These are phyloP conservation scores for Alternaria arbusti DNA, from an alignment of 2,329 filamentous ascomycete species.

Conservation along the genomic window DNA sequence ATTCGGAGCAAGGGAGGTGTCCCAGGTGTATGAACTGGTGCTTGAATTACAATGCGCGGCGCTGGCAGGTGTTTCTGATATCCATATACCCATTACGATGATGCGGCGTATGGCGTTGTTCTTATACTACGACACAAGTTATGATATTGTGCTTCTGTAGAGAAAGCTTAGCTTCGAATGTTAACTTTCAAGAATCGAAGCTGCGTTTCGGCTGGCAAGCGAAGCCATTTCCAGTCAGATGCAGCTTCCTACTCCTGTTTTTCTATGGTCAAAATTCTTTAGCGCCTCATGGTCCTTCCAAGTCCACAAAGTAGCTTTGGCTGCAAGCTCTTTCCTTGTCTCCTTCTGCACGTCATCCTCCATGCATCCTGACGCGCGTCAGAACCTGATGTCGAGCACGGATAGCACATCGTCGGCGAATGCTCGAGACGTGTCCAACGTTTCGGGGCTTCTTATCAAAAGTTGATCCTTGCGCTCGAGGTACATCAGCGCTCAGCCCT, in stretches of 20 bases:
- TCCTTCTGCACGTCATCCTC: background rate
- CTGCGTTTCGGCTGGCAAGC: background rate
- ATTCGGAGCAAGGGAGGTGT: slow-evolving; percentile 52
- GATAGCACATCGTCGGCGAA: background rate
- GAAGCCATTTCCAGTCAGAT: background rate
- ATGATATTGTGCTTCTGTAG: background rate
- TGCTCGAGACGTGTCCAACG: background rate
- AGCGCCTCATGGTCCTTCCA: background rate
- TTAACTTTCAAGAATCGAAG: background rate
- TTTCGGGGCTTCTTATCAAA: background rate
- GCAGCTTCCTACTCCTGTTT: background rate
- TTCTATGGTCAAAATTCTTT: background rate
- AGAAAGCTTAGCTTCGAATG: background rate
- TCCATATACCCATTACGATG: slow-evolving; percentile 31
- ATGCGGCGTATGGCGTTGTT: slow-evolving; percentile 26
- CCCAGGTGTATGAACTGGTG: slow-evolving; percentile 26
- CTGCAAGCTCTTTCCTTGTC: background rate
- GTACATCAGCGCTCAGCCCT: background rate
- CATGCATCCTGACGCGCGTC: background rate
- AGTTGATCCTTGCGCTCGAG: background rate
- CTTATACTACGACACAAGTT: background rate
- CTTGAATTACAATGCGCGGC: slow-evolving; percentile 7
- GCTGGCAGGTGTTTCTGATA: slow-evolving; percentile 24
- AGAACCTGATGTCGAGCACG: background rate
- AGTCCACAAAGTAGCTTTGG: background rate